Base-by-base conservation (phyloP, 1,284 basidiomycete genomes). In the Schizopora paradoxa region DNA sequence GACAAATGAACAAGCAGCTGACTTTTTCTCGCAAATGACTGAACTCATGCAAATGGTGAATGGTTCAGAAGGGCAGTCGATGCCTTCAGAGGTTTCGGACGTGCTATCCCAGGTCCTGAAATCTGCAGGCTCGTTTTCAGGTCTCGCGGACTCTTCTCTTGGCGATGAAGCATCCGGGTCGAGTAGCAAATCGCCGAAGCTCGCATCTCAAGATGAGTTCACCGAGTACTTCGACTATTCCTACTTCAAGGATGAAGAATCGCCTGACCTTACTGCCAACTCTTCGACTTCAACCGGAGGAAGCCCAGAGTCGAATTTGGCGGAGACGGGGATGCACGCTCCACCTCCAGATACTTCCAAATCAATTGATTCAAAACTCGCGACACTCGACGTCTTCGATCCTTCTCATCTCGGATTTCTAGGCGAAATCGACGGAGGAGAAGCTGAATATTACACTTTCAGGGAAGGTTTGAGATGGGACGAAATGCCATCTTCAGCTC, bases 221-320 rank as follows among this genome's bases (percentile, higher is more conserved):
- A 66, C 67, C 22, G 69, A 76, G 53, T 83, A 76, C 58, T 74
- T 88, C 59, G 85, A 88, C 61, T 82, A 83, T 54, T 76, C 82
- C 38, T 71, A 69, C 6, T 82, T 76, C 43, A 55, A 58, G 36
- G 55, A 61, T 48, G 82, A 84, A 18, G 68, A 72, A 5, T 87
- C 85, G 4, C 85, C 85, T 5, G 86, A 87, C 47, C 69, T 88
- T 39, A 66, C 82, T 11, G 69, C 69, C 28, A 74, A 78, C 18
- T 82, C 83, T 10, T 86, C 86, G 48, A 76, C 85, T 10, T 84
- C 85, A 55, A 79, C 75, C 13, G 43, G 5, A 50, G n/a, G n/a
- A n/a, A 86, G 84, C 61, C 86, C 86, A 2, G 81, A 82, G 56
- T 87, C 85, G 14, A 77, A 73, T n/a, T n/a, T n/a, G n/a, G 76